Base-by-base conservation (phyloP, 768 basidiomycete species). In the Hygrophoropsis aurantiaca region DNA sequence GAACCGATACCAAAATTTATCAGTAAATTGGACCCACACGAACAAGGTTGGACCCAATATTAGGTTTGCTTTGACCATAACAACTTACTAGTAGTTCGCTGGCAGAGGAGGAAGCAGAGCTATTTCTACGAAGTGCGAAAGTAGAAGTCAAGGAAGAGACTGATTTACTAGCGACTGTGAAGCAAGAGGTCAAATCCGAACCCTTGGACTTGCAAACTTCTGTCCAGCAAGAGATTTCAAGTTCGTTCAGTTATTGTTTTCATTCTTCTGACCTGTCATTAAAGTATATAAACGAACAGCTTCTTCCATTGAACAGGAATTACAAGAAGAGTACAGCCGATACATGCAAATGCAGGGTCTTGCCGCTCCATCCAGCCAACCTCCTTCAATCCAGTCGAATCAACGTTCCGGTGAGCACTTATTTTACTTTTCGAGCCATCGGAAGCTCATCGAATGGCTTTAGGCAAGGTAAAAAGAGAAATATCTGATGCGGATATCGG, bases 1-100 rank as follows among this genome's bases (percentile, higher is more conserved):
- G 16, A 47, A 20, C 8, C 42, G 5, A 26, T 5, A n/a, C 19
- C 23, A 9, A 66, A 59, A 35, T 50, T 58, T 15, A 18, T 62
- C 27, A 64, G 52, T 36, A 64, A 64, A 34, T 30, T 62, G 3
- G 65, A 66, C 41, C 62, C 62, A 0, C 66, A 64, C 5, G 62
- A 65, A 30, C 20, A 62, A 16, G 65, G 65, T 53, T 30, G 13
- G 7, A 30, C n/a, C n/a, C n/a, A n/a, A 15, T 40, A 39, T 5
- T 3, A 33, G 5, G 10, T 3, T 13, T 36, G 5, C 4, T 27
- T 16, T 9, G 2, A 11, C 39, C 7, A 3, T 10, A 33, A 36
- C 4, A 2, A 9, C 35, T 11, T 27, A 9, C 5, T 44, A 1
- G 1, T 33, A 25, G 27, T 27, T 15, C 18, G 1, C 20, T 5